These are phyloP conservation scores for Ascochyta koolunga DNA, from an alignment of 2,329 filamentous ascomycete species.

Conservation along the genomic window DNA sequence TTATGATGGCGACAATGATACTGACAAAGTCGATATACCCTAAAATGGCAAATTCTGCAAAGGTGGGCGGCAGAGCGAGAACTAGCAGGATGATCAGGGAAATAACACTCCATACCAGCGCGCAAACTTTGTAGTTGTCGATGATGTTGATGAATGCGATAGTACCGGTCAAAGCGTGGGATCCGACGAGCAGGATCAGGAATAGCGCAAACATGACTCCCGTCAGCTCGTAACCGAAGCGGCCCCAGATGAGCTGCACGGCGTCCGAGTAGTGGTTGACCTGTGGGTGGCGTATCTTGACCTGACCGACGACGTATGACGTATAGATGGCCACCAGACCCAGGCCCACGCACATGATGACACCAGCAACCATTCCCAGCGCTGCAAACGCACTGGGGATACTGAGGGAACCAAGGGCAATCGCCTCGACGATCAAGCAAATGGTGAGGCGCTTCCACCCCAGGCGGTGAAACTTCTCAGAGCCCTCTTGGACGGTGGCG, in stretches of 20 bases:
- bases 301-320: conserved; percentile 66
- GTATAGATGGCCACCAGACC: conserved; percentile 67
- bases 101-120: conserved; percentile 68
- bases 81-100: conserved; percentile 66
- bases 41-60: conserved; percentile 68
- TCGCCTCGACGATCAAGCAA: conserved; percentile 58
- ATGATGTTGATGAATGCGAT: conserved; percentile 71
- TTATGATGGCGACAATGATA: conserved; percentile 68
- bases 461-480: conserved; percentile 50
- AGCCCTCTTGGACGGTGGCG: conserved; percentile 43
- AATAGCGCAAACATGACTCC: conserved; percentile 60
- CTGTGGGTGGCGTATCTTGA: conserved; percentile 64
- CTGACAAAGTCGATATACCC: conserved; percentile 63
- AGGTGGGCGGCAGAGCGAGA: conserved; percentile 66
- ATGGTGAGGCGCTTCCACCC: conserved; percentile 60
- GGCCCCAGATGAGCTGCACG: conserved; percentile 67
- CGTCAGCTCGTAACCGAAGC: conserved; percentile 55
- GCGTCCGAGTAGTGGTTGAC: conserved; percentile 73
- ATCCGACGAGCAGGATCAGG: conserved; percentile 67
- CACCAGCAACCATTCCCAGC: conserved; percentile 55
- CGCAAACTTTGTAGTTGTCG: conserved; percentile 63
- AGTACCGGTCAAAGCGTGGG: conserved; percentile 72
- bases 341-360: conserved; percentile 54
- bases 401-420: conserved; percentile 56
- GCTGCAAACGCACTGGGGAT: conserved; percentile 54